phyloP scores from a whole-genome alignment of 768 basidiomycete genomes.

The Psilocybe cubensis region DNA sequence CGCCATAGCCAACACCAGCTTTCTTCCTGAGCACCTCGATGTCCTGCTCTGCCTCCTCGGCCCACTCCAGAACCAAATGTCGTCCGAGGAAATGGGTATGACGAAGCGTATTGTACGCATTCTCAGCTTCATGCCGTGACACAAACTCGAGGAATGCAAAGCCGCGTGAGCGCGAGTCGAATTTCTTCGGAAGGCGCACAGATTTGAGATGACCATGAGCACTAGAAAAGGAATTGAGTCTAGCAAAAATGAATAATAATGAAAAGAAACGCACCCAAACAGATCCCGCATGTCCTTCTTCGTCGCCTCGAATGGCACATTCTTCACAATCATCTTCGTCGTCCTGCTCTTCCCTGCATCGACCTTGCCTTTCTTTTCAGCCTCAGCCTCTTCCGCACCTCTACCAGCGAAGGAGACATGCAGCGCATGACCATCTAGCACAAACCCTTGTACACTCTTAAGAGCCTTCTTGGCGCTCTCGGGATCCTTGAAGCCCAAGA shows the following conservation, averaged over 20 bases:
- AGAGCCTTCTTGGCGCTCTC: slow-evolving; percentile 77
- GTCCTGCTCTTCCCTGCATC: slow-evolving; percentile 58
- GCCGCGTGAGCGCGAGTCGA: slow-evolving; percentile 86
- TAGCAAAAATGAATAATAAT: neutral
- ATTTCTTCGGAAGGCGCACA: slow-evolving; percentile 89
- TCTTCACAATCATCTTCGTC: slow-evolving; percentile 98
- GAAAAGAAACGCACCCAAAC: slow-evolving; percentile 67
- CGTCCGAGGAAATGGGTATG: slow-evolving; percentile 97
- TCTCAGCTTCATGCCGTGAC: slow-evolving; percentile 87
- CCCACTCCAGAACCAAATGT: slow-evolving; percentile 96
- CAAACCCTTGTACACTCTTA: slow-evolving; percentile 78
- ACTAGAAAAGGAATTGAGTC: slow-evolving; percentile 41
- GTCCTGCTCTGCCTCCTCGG: slow-evolving; percentile 80
- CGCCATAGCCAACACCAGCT: slow-evolving; percentile 78
- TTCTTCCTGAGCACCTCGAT: slow-evolving; percentile 77
- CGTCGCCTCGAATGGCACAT: slow-evolving; percentile 94
- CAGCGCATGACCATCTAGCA: slow-evolving; percentile 85
- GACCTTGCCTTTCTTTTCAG: slow-evolving; percentile 30
- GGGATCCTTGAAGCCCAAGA: slow-evolving; percentile 83
- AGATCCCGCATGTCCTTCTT: slow-evolving; percentile 91
- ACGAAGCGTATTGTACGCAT: slow-evolving; percentile 81
- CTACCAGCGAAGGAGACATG: slow-evolving; percentile 87
- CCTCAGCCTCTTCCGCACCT: slow-evolving; percentile 64
- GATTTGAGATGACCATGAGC: slow-evolving; percentile 94
- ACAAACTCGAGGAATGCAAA: slow-evolving; percentile 98